Evolutionary conservation across 768 basidiomycete genomes (phyloP), one percentile per base, ranked within the genome.

Genomic region (Leucocoprinus leucothites): DNA sequence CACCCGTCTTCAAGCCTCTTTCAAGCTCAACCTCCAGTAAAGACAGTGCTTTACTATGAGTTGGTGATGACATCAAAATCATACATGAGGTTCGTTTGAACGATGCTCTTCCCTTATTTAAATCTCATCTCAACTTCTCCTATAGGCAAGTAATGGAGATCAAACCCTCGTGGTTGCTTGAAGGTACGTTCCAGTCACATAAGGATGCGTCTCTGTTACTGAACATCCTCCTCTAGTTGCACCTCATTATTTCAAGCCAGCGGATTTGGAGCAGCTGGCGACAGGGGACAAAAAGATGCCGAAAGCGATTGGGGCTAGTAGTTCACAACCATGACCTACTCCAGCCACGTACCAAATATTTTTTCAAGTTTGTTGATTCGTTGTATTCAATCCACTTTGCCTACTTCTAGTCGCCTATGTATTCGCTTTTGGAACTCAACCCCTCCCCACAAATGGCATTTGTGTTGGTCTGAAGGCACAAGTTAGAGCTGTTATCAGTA

Each of bases 21-120:
- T 83, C 91, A 98, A 63, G 85, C 86, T 67, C 95, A 98, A 61
- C 97, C 97, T 1, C 97, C 97, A 0, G 82, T 94, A 11, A 90
- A 88, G 67, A 89, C 91, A 14, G 67, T 98, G 9, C 69, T 97
- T 45, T 99, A 98, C 71, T 98, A 98, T 65, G 97, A 98, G 69
- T 82, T 99, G 21, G 96, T 99, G 21, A 89, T 96, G 82, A 99
- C 97, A 7, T 88, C 88, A 36, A 98, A 98, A 72, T 98, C 97
- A 28, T 99, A 97, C 65, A 89, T 98, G 82, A 80, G 92, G 79
- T 84, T 48, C 11, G 79, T 70, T 9, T 14, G 50, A 25, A 58
- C 1, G 19, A 35, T 9, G 8, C 11, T 18, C 38, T 53, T 31
- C 31, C 38, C 58, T 22, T 26, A 19, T 26, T 26, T 1, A 11